Evolutionary conservation across 805 yeast species (phyloP).

Genomic region (Danielia reshetovae): DNA sequence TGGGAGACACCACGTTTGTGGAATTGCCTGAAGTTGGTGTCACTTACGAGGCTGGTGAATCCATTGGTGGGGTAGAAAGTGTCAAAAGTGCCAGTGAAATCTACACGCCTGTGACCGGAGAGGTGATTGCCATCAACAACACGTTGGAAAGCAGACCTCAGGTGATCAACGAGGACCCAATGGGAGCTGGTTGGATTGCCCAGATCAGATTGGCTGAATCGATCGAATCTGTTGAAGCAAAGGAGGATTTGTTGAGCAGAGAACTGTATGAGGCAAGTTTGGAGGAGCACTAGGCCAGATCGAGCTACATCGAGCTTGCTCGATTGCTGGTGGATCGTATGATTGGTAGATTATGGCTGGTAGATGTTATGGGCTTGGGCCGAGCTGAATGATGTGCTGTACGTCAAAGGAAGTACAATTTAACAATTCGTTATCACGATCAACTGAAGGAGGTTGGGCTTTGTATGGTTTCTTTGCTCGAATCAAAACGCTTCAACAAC

Average conservation of each 20-base stretch:
- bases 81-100: slow-evolving; percentile 94
- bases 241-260: slow-evolving; percentile 47
- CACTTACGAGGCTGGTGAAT: slow-evolving; percentile 63
- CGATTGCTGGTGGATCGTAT: no score
- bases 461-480: no score
- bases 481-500: no score
- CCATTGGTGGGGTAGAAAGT: slow-evolving; percentile 89
- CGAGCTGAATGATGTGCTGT: no score
- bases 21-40: slow-evolving; percentile 80
- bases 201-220: slow-evolving; percentile 58
- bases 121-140: slow-evolving; percentile 66
- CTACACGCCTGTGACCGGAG: slow-evolving; percentile 82
- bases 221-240: slow-evolving; percentile 23
- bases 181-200: slow-evolving; percentile 93
- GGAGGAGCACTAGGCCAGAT: slow-evolving; percentile 39
- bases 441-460: no score
- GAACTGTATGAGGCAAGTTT: slow-evolving; percentile 56
- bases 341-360: no score
- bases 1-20: slow-evolving; percentile 93
- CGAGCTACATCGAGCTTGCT: no score
- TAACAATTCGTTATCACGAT: no score
- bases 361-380: no score
- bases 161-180: slow-evolving; percentile 80
- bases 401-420: no score
- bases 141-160: slow-evolving; percentile 66